phyloP scores from a whole-genome alignment of 2,329 filamentous ascomycete genomes.

The Calonectria pseudoturangicola region DNA sequence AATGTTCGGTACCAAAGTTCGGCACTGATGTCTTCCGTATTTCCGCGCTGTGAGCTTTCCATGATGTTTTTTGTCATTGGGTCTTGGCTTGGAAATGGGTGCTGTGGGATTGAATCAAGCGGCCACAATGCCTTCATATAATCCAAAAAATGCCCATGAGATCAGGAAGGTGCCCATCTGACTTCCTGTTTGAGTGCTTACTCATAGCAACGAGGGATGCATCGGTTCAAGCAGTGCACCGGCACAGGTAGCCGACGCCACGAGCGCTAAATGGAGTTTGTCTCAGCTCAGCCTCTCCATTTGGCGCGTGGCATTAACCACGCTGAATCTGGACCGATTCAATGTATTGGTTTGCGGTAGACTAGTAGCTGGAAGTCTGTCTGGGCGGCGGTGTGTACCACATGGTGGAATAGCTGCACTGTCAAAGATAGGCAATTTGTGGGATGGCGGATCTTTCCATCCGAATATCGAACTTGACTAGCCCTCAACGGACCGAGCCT shows the following conservation, averaged over 20 bases:
- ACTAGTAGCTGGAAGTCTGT: too few relatives aligned
- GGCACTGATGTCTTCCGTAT: constrained; percentile 11
- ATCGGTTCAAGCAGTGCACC: too few relatives aligned
- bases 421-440: not conserved
- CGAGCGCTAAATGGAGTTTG: not conserved
- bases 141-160: too few relatives aligned
- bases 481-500: not conserved
- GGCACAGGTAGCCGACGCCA: too few relatives aligned
- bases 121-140: not conserved
- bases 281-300: not conserved
- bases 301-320: not conserved
- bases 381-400: not conserved
- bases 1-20: constrained; percentile 16
- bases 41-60: not conserved
- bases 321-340: not conserved
- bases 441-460: not conserved
- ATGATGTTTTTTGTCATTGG: not conserved
- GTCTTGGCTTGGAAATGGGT: not conserved
- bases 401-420: not conserved
- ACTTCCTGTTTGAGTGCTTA: not conserved
- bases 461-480: not conserved
- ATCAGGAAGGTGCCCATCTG: too few relatives aligned
- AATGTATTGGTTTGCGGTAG: not conserved
- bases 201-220: not conserved
- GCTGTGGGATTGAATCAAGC: too few relatives aligned